phyloP scores from a whole-genome alignment of 306 rosid genomes.

The Corylus americana region DNA sequence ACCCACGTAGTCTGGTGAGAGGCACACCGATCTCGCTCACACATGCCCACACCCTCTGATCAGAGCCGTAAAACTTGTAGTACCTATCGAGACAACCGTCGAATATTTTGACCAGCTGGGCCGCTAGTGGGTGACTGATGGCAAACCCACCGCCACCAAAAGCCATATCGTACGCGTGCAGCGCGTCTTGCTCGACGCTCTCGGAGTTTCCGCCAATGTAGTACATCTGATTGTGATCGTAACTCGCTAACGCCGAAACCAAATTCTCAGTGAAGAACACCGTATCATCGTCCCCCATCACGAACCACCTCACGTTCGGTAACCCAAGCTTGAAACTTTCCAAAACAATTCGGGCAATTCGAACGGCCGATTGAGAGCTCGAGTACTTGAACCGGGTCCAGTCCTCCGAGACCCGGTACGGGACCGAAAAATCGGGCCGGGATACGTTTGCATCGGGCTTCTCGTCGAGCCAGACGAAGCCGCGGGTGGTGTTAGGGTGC shows the following conservation, averaged over 20 bases:
- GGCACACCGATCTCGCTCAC: conserved; percentile 74
- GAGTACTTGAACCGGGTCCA: conserved; percentile 53
- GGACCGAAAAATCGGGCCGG: conserved; percentile 21
- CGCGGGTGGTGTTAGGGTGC: conserved; percentile 57
- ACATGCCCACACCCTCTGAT: conserved; percentile 93
- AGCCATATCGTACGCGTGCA: conserved; percentile 86
- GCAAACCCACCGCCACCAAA: conserved; percentile 98
- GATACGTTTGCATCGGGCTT: conserved; percentile 15
- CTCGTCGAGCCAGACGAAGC: conserved; percentile 76
- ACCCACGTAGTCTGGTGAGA: conserved; percentile 68
- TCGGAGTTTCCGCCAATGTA: conserved; percentile 91
- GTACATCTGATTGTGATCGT: conserved; percentile 67
- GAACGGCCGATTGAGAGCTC: conserved; percentile 69
- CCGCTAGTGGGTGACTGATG: conserved; percentile 77
- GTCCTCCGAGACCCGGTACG: conserved; percentile 57
- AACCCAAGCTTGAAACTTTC: conserved; percentile 68
- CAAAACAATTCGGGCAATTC: conserved; percentile 74
- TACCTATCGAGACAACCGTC: conserved; percentile 84
- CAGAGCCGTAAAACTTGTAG: conserved; percentile 84
- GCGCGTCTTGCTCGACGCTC: conserved; percentile 83
- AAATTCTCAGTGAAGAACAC: conserved; percentile 75
- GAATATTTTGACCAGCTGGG: conserved; percentile 49
- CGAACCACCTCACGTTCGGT: conserved; percentile 88
- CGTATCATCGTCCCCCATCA: conserved; percentile 97
- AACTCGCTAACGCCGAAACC: conserved; percentile 65